These are phyloP conservation scores for Harringtonia aguacate DNA, from an alignment of 2,329 filamentous ascomycete species.

Conservation along the genomic window DNA sequence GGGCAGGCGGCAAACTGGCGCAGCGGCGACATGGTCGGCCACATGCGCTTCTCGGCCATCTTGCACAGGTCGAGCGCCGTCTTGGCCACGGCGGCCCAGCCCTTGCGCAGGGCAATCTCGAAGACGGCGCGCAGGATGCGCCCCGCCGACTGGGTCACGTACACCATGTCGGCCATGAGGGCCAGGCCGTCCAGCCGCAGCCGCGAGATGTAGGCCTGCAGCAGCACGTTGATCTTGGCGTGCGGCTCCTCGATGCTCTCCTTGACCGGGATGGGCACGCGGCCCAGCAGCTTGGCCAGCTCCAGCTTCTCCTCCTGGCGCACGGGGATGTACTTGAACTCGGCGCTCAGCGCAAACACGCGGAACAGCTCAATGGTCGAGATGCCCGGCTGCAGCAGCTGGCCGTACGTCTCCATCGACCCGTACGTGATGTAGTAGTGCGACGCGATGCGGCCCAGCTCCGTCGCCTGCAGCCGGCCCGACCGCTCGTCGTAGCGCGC, in stretches of 20 bases:
- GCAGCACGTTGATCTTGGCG: conserved; percentile 93
- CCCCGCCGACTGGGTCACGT: conserved; percentile 94
- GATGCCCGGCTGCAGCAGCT: conserved; percentile 85
- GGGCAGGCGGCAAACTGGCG: conserved; percentile 80
- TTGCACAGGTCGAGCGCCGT: conserved; percentile 91
- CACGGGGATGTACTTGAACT: conserved; percentile 98
- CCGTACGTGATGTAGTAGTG: conserved; percentile 97
- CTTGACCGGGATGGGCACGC: conserved; percentile 93
- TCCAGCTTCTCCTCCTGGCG: conserved; percentile 97
- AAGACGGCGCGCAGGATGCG: conserved; percentile 93
- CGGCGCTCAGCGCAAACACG: conserved; percentile 88
- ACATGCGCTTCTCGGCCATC: conserved; percentile 99
- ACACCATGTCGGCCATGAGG: conserved; percentile 96
- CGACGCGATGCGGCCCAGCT: conserved; percentile 89
- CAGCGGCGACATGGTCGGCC: conserved; percentile 95
- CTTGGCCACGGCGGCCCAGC: conserved; percentile 89
- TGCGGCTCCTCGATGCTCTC: conserved; percentile 95
- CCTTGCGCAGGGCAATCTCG: conserved; percentile 94
- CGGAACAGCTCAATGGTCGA: conserved; percentile 94
- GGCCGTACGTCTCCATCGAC: conserved; percentile 96
- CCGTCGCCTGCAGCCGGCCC: conserved; percentile 79
- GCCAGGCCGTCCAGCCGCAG: conserved; percentile 89
- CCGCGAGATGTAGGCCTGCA: conserved; percentile 93
- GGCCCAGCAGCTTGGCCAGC: conserved; percentile 77
- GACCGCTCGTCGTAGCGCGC: conserved; percentile 94